These are phyloP conservation scores for Hevea brasiliensis DNA, from an alignment of 345 rosid species.

Conservation along the genomic window DNA sequence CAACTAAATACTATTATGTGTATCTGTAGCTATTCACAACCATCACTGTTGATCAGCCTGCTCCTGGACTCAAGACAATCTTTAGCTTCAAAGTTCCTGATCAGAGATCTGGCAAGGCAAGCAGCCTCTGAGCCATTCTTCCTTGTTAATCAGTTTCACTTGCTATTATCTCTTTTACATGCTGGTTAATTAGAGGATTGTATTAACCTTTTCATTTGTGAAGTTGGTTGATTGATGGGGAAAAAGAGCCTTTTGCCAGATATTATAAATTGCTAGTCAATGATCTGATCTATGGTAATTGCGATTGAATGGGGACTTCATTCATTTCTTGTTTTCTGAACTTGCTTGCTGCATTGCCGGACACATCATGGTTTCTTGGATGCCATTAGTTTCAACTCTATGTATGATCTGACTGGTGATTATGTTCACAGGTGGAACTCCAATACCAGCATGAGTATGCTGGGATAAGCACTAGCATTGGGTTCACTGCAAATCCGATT, in stretches of 20 bases:
- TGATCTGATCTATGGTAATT: too few species aligned
- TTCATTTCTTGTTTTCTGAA: too few species aligned
- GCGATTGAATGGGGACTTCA: too few species aligned
- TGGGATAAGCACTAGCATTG: slow-evolving; percentile 81
- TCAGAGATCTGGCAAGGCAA: slow-evolving; percentile 92
- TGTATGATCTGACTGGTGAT: slow-evolving; percentile 13
- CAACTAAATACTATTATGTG: slow-evolving; percentile 1
- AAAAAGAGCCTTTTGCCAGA: too few species aligned
- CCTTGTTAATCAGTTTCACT: neutral
- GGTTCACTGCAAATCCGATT: slow-evolving; percentile 75
- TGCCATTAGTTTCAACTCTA: neutral
- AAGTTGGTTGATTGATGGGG: too few species aligned
- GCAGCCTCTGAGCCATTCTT: slow-evolving; percentile 1
- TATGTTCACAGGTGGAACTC: slow-evolving; percentile 63
- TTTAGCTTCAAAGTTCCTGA: slow-evolving; percentile 82
- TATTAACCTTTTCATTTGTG: too few species aligned
- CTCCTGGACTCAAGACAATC: slow-evolving; percentile 92
- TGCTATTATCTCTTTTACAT: neutral
- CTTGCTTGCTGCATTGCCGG: neutral
- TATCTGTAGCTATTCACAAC: slow-evolving; percentile 70
- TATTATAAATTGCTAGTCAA: too few species aligned
- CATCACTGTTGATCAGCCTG: slow-evolving; percentile 76
- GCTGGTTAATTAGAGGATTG: neutral
- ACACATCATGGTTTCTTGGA: neutral
- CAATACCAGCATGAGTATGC: slow-evolving; percentile 91